Evolutionary conservation across 768 basidiomycete genomes (phyloP), one percentile per base, ranked within the genome.

Genomic region (Termitomyces eurrhizus): DNA sequence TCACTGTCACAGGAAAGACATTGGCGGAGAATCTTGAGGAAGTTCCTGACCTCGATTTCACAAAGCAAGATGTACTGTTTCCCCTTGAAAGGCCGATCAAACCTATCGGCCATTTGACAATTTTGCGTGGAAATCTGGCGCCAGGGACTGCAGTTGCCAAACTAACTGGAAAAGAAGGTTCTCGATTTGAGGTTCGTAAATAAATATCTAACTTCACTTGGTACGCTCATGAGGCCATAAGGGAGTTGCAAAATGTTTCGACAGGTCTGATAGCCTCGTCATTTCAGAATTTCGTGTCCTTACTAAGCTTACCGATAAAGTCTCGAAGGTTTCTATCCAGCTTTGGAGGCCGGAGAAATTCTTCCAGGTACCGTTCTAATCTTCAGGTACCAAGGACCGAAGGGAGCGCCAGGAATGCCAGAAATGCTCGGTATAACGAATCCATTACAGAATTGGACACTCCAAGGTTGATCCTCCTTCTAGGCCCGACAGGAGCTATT

Each of bases 1-100:
- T 94, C 72, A 98, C 95, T 39, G 90, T 96, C 45, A 97, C 94
- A 13, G 95, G 95, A 56, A 92, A 87, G 75, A 95, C 93, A 2
- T 77, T 97, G 44, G 89, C 90, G 14, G 86, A 95, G 73, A 96
- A 97, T 73, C 79, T 95, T 37, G 86, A 77, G 65, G 90, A 92
- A 68, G 91, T 89, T 8, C 70, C 79, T 36, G 90, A 92, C 62
- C 83, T 84, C 14, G 80, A 85, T 37, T 91, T 93, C 65, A 79
- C 80, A 24, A 79, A 73, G 35, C 95, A 96, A 72, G 87, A 93
- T 65, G 84, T 98, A 58, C 80, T 98, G 56, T 78, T 81, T 62
- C 83, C 77, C 45, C 72, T 95, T 48, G 80, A 81, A 32, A 82
- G 93, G 68, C 92, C 95, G 11, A 89, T 97, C 75, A 96, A 97